Base-by-base conservation (phyloP, 768 basidiomycete species). In the Podaxis sp. region DNA sequence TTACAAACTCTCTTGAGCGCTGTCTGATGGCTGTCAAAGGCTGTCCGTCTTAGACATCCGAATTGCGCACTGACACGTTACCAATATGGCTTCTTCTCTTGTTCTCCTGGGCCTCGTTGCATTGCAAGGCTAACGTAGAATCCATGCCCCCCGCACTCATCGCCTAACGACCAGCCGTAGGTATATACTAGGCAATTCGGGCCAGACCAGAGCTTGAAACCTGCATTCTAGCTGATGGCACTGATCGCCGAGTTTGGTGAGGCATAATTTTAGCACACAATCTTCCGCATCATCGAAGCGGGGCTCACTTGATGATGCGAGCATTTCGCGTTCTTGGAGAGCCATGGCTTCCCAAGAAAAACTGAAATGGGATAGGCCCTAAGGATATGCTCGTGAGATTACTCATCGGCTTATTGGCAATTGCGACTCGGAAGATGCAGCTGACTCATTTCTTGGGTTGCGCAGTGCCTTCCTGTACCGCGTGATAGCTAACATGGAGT, bases 1-100 rank as follows among this genome's bases (percentile, higher is more conserved):
- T 40, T 52, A 25, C 11, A 38, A 38, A 50, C 27, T 17, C 6
- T 56, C 37, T 37, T 55, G 46, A 50, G 54, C 47, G 51, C 51
- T 61, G 60, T 50, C 33, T 62, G 61, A 62, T 62, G 25, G 36
- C 41, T 55, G 54, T 56, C 61, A 62, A 27, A 62, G 61, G 61
- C 61, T 62, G 61, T 62, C 38, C 46, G 24, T 41, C 17, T 24
- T 50, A n/a, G 22, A 19, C 15, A 19, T 17, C 19, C 52, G 37
- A 40, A 52, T 59, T 52, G 15, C 29, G 38, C 51, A 53, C 22
- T n/a, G 59, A 15, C 24, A 22, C 1, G 33, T 22, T 13, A n/a
- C 27, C 53, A 49, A 59, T 60, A 27, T 8, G 37, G 24, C 13
- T 5, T 52, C 40, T 33, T 27, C 38, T 27, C 51, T 53, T 17